These are phyloP conservation scores for Melastoma malabathricum DNA, from an alignment of 345 rosid species.

Conservation along the genomic window DNA sequence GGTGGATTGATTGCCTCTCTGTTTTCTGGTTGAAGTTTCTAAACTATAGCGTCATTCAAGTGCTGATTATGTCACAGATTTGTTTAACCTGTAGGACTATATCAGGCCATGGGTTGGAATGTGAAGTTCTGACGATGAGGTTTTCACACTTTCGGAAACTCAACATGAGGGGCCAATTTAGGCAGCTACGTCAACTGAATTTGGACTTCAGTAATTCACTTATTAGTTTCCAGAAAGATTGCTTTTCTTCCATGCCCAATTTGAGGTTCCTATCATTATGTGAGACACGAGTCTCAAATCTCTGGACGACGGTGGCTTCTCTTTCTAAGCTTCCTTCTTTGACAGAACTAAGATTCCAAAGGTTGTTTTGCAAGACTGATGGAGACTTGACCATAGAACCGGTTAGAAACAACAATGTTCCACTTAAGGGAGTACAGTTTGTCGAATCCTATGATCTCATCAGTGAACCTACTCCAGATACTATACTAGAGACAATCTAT, in stretches of 20 bases:
- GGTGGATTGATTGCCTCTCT: too few species aligned
- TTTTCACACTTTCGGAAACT: conserved; percentile 53
- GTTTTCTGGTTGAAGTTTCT: too few species aligned
- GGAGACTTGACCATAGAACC: conserved; percentile 20
- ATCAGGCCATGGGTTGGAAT: conserved; percentile 50
- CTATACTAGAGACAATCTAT: conserved; percentile 21
- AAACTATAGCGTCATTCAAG: too few species aligned
- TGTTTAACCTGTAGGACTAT: conserved; percentile 35
- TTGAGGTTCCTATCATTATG: conserved; percentile 70
- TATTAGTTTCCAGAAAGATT: conserved; percentile 58
- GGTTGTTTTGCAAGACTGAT: conserved; percentile 52
- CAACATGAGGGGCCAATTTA: conserved; percentile 70
- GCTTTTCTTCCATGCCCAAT: conserved; percentile 78
- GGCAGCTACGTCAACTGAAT: conserved; percentile 46
- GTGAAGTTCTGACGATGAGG: conserved; percentile 61
- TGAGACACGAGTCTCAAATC: conserved; percentile 62
- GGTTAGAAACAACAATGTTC: conserved; percentile 10
- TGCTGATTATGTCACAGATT: too few species aligned
- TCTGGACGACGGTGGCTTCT: conserved; percentile 73
- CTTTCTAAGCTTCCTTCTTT: conserved; percentile 64
- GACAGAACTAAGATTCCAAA: conserved; percentile 61
- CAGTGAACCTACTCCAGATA: conserved; percentile 24
- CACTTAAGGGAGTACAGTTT: not conserved
- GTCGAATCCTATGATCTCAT: conserved; percentile 16
- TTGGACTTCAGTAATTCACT: conserved; percentile 57